Evolutionary conservation across 768 basidiomycete genomes (phyloP), one percentile per base, ranked within the genome.

Genomic region (Rhodosporidiobolus sp.): DNA sequence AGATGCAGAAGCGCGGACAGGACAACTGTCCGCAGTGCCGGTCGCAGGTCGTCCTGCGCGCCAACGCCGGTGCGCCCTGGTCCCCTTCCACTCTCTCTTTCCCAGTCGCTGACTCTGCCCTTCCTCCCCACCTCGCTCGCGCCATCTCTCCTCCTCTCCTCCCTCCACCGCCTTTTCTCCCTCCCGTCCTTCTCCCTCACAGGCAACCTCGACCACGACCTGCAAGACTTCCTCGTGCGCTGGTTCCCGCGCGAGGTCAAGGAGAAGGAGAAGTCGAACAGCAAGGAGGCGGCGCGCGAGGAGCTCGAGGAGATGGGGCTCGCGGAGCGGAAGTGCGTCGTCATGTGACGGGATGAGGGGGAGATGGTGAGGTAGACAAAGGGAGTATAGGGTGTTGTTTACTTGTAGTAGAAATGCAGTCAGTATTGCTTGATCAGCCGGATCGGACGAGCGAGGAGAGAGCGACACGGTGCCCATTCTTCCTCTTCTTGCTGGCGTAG

Each of bases 171-270:
- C 14, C 14, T 48, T 20, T n/a, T 9, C 34, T 14, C 11, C 14
- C 30, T 83, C 16, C 19, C 57, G 35, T 38, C 45, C n/a, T n/a
- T 22, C 50, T 20, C 46, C 45, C 28, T 65, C 28, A 26, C 69
- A 91, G 90, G 85, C 6, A 92, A 92, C 77, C 86, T 92, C 24
- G 90, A 92, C 77, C 87, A 87, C 85, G 90, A 87, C 3, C 79
- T 92, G 57, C 83, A 89, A 57, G 90, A 91, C 75, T 93, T 92
- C 77, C 91, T 96, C 88, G 85, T 89, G 69, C 88, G 90, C 76
- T 96, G 92, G 92, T 97, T 97, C 80, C 92, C 94, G 0, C 79
- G 86, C 22, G 94, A 96, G 79, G 84, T 91, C 24, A 86, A 84
- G 80, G 82, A 87, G 57, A 86, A 85, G 76, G 84, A 86, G 61